Base-by-base conservation (phyloP, 2,329 filamentous ascomycete species). In the Pyrenophora tritici-repentis region DNA sequence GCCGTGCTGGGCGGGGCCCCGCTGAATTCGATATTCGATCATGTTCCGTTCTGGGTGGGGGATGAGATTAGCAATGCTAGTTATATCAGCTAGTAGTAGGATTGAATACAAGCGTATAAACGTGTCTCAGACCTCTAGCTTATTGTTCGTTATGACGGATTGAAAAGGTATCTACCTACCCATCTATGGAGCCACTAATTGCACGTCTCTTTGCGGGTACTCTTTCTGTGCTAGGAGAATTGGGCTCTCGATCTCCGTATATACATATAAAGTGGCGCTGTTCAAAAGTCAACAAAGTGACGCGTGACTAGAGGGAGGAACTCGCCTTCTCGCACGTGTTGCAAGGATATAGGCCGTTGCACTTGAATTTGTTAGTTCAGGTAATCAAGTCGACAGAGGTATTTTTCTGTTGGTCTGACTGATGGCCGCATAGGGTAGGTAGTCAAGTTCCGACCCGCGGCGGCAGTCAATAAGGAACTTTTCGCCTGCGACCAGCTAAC, bases 311-410 rank as follows among this genome's bases (percentile, higher is more conserved):
- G 17, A 10, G 29, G 12, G 32, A 24, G 5, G 9, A 17, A 34
- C 43, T 73, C 67, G 82, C 79, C 72, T 83, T 85, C 37, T 75
- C 72, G 70, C 84, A 87, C 18, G 81, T 82, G 51, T 78, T 78
- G 69, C 84, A 87, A 32, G 83, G 83, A 43, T 75, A 77, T 39
- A 77, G 64, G 20, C 83, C 83, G 70, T 86, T 83, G 70, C 83
- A 86, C 83, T 86, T 57, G 41, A 40, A 26, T 12, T 50, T 53
- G 66, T 56, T 63, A 58, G 37, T 31, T 13, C 39, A 20, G 26
- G 13, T 38, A 13, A 32, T 36, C 37, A 33, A 38, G 33, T 35
- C 18, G 33, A 42, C 24, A 13, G 14, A 29, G 1, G 26, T 12
- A 18, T 17, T 37, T 24, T 37, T 35, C 34, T 44, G 32, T 40